Evolutionary conservation across 164 flowering plant genomes (phyloP).

Genomic region (Macadamia integrifolia): DNA sequence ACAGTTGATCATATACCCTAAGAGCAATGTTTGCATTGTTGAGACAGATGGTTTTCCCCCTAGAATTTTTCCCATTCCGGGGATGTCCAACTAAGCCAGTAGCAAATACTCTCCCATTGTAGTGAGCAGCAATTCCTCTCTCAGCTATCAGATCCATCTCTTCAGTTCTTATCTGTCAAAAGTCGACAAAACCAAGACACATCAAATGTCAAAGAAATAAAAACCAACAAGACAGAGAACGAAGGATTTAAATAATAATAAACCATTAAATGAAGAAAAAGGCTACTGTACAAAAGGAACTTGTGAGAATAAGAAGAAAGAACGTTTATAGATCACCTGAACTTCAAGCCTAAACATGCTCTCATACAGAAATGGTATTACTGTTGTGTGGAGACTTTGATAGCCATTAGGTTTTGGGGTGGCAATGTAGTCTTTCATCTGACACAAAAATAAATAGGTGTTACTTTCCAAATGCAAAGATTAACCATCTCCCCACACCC

Average conservation of each 20-base stretch:
- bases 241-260: background rate
- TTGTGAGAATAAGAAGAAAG: too few relatives aligned
- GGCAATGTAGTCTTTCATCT: slow-evolving; percentile 98
- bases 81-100: slow-evolving; percentile 62
- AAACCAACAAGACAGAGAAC: background rate
- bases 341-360: slow-evolving; percentile 96
- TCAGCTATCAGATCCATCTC: slow-evolving; percentile 98
- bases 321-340: slow-evolving; percentile 50
- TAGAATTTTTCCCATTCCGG: slow-evolving; percentile 45
- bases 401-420: slow-evolving; percentile 99
- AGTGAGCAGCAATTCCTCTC: slow-evolving; percentile 98
- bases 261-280: background rate
- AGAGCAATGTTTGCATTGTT: slow-evolving; percentile 89
- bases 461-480: too few relatives aligned
- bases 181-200: background rate
- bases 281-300: slow-evolving; percentile 2
- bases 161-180: slow-evolving; percentile 81
- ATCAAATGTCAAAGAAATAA: background rate
- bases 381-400: slow-evolving; percentile 93
- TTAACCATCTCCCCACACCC: too few relatives aligned
- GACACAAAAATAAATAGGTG: slow-evolving; percentile 9
- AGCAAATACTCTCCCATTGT: slow-evolving; percentile 72
- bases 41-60: slow-evolving; percentile 66
- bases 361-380: slow-evolving; percentile 93
- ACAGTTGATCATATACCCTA: slow-evolving; percentile 48